Evolutionary conservation across 83 land plant genomes (phyloP).

Genomic region (Thuja plicata): DNA sequence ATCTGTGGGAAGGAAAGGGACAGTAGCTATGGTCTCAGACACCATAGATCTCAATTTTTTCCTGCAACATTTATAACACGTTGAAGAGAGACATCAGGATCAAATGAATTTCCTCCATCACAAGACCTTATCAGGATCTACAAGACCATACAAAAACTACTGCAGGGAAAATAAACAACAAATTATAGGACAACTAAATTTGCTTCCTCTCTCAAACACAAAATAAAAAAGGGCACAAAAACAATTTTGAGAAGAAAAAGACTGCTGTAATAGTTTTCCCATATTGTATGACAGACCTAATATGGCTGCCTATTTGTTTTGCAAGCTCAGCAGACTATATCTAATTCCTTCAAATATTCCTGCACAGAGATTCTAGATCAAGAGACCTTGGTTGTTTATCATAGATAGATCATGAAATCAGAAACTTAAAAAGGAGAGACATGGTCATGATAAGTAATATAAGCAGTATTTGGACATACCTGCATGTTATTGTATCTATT

Average conservation of each 20-base stretch:
- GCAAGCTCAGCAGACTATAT: background rate
- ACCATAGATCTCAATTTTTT: background rate
- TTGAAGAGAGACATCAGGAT: background rate
- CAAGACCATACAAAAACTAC: background rate
- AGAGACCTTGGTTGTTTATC: background rate
- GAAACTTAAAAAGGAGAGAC: background rate
- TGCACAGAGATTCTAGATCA: slow-evolving; percentile 1
- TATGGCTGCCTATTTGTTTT: background rate
- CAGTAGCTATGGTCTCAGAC: background rate
- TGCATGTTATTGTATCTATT: slow-evolving; percentile 87
- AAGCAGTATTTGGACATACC: slow-evolving; percentile 33
- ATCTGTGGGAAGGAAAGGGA: background rate
- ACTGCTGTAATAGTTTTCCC: background rate
- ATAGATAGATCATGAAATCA: background rate
- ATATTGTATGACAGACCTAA: background rate
- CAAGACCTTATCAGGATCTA: background rate
- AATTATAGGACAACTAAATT: background rate
- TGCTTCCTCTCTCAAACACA: background rate
- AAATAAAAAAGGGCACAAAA: background rate
- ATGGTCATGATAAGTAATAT: background rate
- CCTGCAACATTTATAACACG: background rate
- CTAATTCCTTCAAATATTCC: background rate
- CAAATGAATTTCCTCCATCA: background rate
- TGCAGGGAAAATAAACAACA: background rate
- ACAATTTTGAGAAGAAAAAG: background rate